These are phyloP conservation scores for Moringa oleifera DNA, from an alignment of 345 rosid species.

Conservation along the genomic window DNA sequence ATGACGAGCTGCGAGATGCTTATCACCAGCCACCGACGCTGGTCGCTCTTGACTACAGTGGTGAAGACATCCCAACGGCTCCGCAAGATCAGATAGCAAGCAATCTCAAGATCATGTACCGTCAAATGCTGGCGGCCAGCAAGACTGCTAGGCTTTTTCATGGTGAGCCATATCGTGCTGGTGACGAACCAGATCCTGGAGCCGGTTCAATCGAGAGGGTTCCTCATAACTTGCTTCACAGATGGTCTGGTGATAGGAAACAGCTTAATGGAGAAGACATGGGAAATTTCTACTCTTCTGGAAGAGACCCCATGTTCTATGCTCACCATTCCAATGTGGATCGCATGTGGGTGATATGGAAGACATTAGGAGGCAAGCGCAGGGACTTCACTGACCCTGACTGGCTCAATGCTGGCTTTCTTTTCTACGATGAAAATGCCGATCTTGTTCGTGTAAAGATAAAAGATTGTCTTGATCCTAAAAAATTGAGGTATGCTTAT, in stretches of 20 bases:
- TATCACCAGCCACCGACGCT: conserved; percentile 32
- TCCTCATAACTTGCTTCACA: conserved; percentile 46
- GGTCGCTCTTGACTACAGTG: conserved; percentile 43
- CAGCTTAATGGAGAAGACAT: conserved; percentile 51
- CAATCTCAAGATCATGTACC: conserved; percentile 49
- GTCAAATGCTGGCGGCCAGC: conserved; percentile 53
- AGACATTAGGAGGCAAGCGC: conserved; percentile 42
- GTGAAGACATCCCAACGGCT: conserved; percentile 15
- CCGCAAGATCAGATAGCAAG: conserved; percentile 22
- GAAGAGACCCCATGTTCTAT: conserved; percentile 51
- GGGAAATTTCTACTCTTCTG: conserved; percentile 65
- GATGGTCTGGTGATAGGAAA: conserved; percentile 46
- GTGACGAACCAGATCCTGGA: conserved; percentile 46
- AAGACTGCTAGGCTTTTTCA: conserved; percentile 39
- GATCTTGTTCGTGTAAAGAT: conserved; percentile 50
- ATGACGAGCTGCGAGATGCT: conserved; percentile 30
- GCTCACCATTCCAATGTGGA: conserved; percentile 57
- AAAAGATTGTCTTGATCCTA: conserved; percentile 40
- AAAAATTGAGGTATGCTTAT: conserved; percentile 33
- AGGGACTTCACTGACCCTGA: conserved; percentile 39
- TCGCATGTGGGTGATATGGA: conserved; percentile 61
- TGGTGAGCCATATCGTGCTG: conserved; percentile 46
- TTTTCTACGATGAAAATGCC: conserved; percentile 58
- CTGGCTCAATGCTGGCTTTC: conserved; percentile 44
- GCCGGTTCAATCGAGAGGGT: conserved; percentile 45